Base-by-base conservation (phyloP, 1,139 yeast species). In the Candida glucosophila region DNA sequence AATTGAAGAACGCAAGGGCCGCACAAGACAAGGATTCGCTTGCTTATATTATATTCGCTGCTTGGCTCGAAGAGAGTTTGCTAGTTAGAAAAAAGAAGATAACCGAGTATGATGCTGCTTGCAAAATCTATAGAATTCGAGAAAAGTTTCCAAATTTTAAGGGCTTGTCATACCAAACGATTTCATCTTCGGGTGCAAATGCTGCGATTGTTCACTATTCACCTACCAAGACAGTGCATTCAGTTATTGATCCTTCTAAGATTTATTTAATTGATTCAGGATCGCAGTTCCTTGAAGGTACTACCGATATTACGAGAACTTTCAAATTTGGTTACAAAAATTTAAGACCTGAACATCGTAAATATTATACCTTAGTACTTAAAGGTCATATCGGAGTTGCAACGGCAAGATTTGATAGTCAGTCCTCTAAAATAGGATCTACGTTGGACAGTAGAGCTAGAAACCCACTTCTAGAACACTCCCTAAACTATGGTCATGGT, bases 331-430 rank as follows among this genome's bases (percentile, higher is more conserved):
- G 59, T 5, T 22, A 41, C 20, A 44, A 44, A 1, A 45, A 44
- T 1, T 29, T 41, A 21, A 39, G 40, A 25, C 52, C 34, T 9
- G 52, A 36, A 20, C 46, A 41, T 48, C 58, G 40, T 39, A 67
- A 53, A 42, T 59, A 49, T 29, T 71, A 70, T 36, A 60, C 77
- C 0, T 47, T 70, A 19, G 78, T 72, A 1, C 50, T 72, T 24
- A 67, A 67, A 37, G 77, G 77, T 1, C 77, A 72, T 43, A 50
- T 72, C 34, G 67, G 67, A 4, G 67, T 72, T 15, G 71, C 76
- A 2, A 58, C 58, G 60, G 68, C 73, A 3, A 58, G 59, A 28
- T 70, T 72, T 37, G 12, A 19, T 19, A 59, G 60, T 2, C 55
- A 59, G 15, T 44, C 52, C 7, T 29, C 41, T 5, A 48, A 58